Percentiles rank a stretch among this genome's conserved stretches.
These are phyloP conservation scores for Solanum chilense DNA, from an alignment of 257 asterid species.

Conservation along the genomic window DNA sequence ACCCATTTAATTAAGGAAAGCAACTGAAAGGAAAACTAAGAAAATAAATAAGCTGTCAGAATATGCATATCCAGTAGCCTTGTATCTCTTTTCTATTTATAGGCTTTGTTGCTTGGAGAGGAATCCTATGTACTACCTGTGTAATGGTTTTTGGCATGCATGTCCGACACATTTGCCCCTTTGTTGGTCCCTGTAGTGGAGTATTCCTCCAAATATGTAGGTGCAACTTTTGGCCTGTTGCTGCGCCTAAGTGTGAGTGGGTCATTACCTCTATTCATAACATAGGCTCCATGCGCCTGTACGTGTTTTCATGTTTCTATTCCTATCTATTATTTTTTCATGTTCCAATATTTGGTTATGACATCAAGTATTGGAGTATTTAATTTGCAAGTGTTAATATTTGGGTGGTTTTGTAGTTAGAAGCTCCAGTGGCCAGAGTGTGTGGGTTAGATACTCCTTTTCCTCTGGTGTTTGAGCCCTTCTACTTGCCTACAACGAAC, in stretches of 20 bases:
- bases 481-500: slow-evolving; percentile 84
- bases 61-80: neutral
- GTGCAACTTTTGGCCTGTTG: neutral
- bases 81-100: neutral
- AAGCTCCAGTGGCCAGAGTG: slow-evolving; percentile 90
- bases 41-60: neutral
- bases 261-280: neutral
- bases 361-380: neutral
- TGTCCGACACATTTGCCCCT: neutral
- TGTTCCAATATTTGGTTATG: neutral
- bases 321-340: neutral
- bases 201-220: neutral
- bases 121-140: neutral
- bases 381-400: neutral
- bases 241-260: neutral
- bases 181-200: neutral
- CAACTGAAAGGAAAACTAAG: neutral
- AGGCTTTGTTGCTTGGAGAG: neutral
- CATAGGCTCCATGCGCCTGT: neutral
- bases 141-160: neutral
- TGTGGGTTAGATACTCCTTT: slow-evolving; percentile 94
- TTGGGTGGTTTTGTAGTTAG: slow-evolving; percentile 40
- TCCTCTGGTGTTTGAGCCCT: slow-evolving; percentile 92
- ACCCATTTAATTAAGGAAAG: neutral
- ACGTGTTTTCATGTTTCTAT: neutral